Base-by-base conservation (phyloP, 1,284 basidiomycete genomes). In the Cutaneotrichosporon dermatis region DNA sequence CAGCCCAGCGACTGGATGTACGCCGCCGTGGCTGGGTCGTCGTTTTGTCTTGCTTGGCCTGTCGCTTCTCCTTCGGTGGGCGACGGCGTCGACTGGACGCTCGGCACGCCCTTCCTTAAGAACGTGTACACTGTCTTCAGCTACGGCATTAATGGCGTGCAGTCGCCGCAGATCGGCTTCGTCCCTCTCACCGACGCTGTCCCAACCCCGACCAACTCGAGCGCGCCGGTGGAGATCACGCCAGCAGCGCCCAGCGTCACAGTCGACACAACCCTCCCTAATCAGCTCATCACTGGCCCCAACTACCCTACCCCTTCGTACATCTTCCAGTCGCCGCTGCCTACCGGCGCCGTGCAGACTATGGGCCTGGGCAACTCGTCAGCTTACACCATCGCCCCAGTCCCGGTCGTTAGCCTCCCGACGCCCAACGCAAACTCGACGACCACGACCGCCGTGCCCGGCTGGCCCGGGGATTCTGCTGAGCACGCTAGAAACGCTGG, bases 21-120 rank as follows among this genome's bases (percentile, higher is more conserved):
- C 60, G 90, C 89, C 6, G 86, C 86, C 44, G 82, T 86, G 2
- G 78, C 80, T 16, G 83, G 84, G 65, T 85, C 87, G 0, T 81
- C 82, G 53, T 77, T 90, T 48, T 94, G 91, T 74, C 77, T 92
- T 37, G 82, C 89, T 12, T 94, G 91, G 91, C 90, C 90, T 0
- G 80, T 82, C 57, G 90, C 88, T 1, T 75, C 78, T 4, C 80
- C 84, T 4, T 86, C 87, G 0, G 85, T 82, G 54, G 73, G 85
- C 10, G 87, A 90, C 73, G 90, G 89, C 3, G 83, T 93, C 46
- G 90, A 91, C 72, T 94, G 91, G 91, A 88, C 91, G 73, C 80
- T 93, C 81, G 90, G 90, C n/a, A 80, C 84, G 3, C 82, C 88
- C 0, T 93, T 93, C 75, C 72, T 94, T 59, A 82, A 86, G 51